Evolutionary conservation across 1,284 basidiomycete genomes (phyloP), one percentile per base, ranked within the genome.

Genomic region (Melampsora abietis-canadensis): DNA sequence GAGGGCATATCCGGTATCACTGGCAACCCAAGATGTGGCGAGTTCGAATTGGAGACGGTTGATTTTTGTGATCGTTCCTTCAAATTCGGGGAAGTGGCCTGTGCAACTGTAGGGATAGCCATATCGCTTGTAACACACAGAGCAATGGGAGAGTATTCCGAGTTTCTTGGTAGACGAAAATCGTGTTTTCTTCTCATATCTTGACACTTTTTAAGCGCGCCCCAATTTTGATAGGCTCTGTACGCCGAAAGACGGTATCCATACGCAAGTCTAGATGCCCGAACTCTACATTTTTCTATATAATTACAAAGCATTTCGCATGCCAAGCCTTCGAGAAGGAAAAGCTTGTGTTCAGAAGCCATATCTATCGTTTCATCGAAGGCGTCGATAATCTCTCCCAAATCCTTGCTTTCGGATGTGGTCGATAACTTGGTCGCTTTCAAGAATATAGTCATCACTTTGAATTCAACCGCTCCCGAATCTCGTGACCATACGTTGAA

Each of bases 201-300:
- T 57, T 57, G 51, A 57, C 51, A 57, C 51, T 57, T 57, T 57
- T 21, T 27, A 27, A 54, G n/a, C n/a, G 51, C n/a, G 7, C 51
- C 51, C n/a, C 51, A 57, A 57, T 7, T 30, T 21, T 21, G 27
- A 30, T 57, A 57, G 27, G 51, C 51, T 57, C 27, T 57, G 6
- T 24, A 24, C 5, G 51, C 51, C 21, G n/a, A 57, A 24, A 57
- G 51, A 2, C n/a, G 51, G 27, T 57, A 57, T 24, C 51, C 51
- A 24, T 57, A 30, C 8, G 51, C n/a, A 57, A 57, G 21, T 57
- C 51, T 57, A 30, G 27, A 57, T 19, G 21, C 21, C 51, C 14
- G n/a, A 21, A 30, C 10, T 24, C 27, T 57, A 14, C 7, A 57
- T 8, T 24, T 57, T 24, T 57, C 51, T 21, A 57, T 57, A 17